phyloP scores from a whole-genome alignment of 345 rosid species.

The Crucihimalaya himalaica region DNA sequence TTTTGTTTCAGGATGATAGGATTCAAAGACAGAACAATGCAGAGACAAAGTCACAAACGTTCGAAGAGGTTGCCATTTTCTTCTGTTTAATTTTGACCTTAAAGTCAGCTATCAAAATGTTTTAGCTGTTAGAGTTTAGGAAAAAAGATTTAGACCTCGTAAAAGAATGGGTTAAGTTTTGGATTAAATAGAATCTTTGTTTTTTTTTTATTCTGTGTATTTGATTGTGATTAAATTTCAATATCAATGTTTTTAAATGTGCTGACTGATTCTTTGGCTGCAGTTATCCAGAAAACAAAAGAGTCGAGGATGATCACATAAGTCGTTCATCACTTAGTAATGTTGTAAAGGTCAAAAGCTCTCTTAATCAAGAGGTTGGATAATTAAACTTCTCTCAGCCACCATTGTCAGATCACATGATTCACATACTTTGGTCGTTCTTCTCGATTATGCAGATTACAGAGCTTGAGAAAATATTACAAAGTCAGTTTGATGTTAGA shows the following conservation, averaged over 20 bases:
- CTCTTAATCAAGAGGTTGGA: conserved; percentile 75
- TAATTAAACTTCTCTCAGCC: background rate
- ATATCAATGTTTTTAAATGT: background rate
- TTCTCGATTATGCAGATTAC: conserved; percentile 54
- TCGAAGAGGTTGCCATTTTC: conserved; percentile 62
- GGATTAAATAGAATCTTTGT: too few species aligned
- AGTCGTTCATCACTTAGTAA: conserved; percentile 31
- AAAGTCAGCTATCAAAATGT: too few species aligned
- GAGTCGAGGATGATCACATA: background rate
- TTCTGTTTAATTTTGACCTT: too few species aligned
- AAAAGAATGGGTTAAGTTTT: too few species aligned
- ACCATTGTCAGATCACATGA: background rate
- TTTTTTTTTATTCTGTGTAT: background rate
- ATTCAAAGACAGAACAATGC: conserved; percentile 51
- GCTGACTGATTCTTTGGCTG: background rate
- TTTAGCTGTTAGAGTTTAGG: too few species aligned
- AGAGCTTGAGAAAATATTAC: conserved; percentile 82
- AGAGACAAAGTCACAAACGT: conserved; percentile 61
- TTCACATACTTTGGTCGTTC: background rate
- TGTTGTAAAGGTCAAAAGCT: conserved; percentile 48
- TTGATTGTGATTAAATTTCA: background rate
- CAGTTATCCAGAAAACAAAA: background rate
- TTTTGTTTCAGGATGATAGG: conserved; percentile 44
- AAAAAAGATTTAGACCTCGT: too few species aligned
- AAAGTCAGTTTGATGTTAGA: conserved; percentile 77